Evolutionary conservation across 2,329 filamentous ascomycete genomes (phyloP), one percentile per base, ranked within the genome.

Genomic region (Alternaria hordeiaustralica): DNA sequence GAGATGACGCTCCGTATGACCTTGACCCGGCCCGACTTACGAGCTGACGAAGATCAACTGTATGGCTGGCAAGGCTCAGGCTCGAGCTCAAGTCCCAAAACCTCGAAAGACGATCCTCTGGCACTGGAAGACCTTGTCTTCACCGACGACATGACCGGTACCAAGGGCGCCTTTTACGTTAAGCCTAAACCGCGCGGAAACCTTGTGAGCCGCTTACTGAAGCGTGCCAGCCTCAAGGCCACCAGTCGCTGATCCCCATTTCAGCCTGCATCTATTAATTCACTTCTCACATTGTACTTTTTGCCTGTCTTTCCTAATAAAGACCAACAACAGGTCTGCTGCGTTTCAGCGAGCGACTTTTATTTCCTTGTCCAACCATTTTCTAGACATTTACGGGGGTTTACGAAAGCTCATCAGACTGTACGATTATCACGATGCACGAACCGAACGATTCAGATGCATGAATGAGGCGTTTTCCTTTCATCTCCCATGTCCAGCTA

Each of bases 1-100:
- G 94, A 98, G 79, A 97, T 97, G 94, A 98, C 96, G 3, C 82
- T 98, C 53, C 92, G 94, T 53, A 97, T 98, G 94, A 98, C 95
- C 0, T 86, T 98, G 58, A 98, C 96, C 4, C 86, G 94, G 50
- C 92, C 94, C 0, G 95, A 98, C 76, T 85, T 98, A 51, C 89
- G 94, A 45, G 90, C 90, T 5, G 85, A 90, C 66, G 91, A 95
- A 65, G 88, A 90, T 11, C 85, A 90, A 64, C 85, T 92, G 15
- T 92, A 94, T 72, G 89, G 89, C 45, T 92, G 89, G 88, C 87
- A 90, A 72, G 82, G 57, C 44, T 46, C 63, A 15, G 44, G 28
- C 28, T 46, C 69, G 1, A 68, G 55, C 7, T 46, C 69, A 3
- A 68, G 55, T 6, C 69, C 69, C 36, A 71, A 69, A 59, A 59